A percentile compares a stretch with the other conserved stretches of the same genome.
Evolutionary conservation across 768 basidiomycete genomes (phyloP).

Genomic region (Candolleomyces aberdarensis): DNA sequence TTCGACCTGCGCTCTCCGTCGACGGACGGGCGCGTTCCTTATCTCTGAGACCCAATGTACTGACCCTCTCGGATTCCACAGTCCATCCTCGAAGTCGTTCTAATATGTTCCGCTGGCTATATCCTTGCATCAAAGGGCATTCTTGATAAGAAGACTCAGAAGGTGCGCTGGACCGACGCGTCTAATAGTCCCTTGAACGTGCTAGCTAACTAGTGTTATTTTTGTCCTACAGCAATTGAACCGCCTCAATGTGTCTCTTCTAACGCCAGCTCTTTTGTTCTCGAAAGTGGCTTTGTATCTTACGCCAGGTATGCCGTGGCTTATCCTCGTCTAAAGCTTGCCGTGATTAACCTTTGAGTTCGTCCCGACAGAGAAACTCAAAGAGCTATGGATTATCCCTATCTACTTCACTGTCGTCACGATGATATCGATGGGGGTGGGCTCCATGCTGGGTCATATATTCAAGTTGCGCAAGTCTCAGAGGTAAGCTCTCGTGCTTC

Average conservation of each 20-base stretch:
- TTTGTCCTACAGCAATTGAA: conserved; percentile 62
- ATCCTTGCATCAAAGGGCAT: conserved; percentile 75
- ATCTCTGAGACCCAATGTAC: conserved; percentile 5
- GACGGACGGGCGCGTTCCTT: not conserved
- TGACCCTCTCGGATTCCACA: conserved; percentile 23
- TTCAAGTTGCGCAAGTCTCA: conserved; percentile 75
- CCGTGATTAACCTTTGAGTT: not conserved
- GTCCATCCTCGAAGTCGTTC: conserved; percentile 88
- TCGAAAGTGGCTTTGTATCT: conserved; percentile 95
- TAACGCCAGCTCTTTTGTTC: conserved; percentile 85
- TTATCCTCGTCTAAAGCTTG: not conserved
- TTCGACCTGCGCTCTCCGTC: not conserved
- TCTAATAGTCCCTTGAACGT: not conserved
- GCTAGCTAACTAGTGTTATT: conserved; percentile 3
- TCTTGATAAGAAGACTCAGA: conserved; percentile 86
- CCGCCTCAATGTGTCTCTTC: conserved; percentile 81
- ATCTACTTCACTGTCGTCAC: conserved; percentile 83
- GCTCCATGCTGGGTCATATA: conserved; percentile 57
- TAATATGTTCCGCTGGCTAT: conserved; percentile 83
- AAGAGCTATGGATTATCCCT: conserved; percentile 82
- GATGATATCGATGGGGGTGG: conserved; percentile 62
- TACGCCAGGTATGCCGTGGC: conserved; percentile 55
- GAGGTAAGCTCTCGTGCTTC: conserved; percentile 43
- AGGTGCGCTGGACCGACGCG: conserved; percentile 42
- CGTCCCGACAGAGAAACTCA: conserved; percentile 55